Percentiles rank a stretch among this genome's conserved stretches.
These are phyloP conservation scores for Talaromyces atroroseus DNA, from an alignment of 2,329 filamentous ascomycete species.

Conservation along the genomic window DNA sequence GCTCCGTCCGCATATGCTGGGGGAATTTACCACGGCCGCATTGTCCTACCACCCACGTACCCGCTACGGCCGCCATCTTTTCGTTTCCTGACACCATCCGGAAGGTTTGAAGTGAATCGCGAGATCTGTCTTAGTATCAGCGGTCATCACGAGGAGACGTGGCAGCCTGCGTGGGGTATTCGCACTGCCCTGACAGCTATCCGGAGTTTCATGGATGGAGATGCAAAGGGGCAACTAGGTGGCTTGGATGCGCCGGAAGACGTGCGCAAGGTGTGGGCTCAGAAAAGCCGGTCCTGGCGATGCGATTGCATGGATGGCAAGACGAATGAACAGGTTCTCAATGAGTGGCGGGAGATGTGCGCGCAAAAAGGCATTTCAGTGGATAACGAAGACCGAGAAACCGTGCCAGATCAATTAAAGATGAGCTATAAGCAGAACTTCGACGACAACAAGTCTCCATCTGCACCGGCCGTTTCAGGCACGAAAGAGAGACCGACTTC, in stretches of 20 bases:
- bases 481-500: not conserved
- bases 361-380: slow-evolving; percentile 38
- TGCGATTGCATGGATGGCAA: slow-evolving; percentile 62
- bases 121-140: slow-evolving; percentile 94
- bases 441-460: slow-evolving; percentile 1
- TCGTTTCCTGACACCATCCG: slow-evolving; percentile 86
- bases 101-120: slow-evolving; percentile 90
- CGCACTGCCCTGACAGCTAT: slow-evolving; percentile 77
- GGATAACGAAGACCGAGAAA: slow-evolving; percentile 37
- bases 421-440: slow-evolving; percentile 59
- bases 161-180: slow-evolving; percentile 97
- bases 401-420: slow-evolving; percentile 45
- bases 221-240: slow-evolving; percentile 80
- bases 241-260: slow-evolving; percentile 71
- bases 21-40: slow-evolving; percentile 93
- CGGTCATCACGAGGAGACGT: slow-evolving; percentile 95
- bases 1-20: slow-evolving; percentile 67
- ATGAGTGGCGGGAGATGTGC: slow-evolving; percentile 59
- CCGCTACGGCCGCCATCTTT: slow-evolving; percentile 91
- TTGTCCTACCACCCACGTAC: slow-evolving; percentile 82
- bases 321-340: slow-evolving; percentile 67
- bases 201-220: slow-evolving; percentile 87
- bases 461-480: not conserved
- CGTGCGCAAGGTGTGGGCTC: slow-evolving; percentile 64
- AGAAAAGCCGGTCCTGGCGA: slow-evolving; percentile 58